Conservation (phyloP, 257 asterid genomes). For the Salvia miltiorrhiza region DNA sequence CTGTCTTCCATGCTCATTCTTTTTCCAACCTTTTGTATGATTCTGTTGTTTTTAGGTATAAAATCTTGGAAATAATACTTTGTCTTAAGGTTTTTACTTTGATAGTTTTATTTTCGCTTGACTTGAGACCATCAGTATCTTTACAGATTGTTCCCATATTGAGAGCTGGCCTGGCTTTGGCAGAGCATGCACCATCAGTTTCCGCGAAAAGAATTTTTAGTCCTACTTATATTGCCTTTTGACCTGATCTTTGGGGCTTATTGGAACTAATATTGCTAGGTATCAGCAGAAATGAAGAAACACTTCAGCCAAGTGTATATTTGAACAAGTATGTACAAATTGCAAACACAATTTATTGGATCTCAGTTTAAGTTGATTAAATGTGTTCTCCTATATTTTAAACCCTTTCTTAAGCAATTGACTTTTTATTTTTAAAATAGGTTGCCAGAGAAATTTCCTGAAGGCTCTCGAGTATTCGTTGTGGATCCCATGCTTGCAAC, state of each 20-base stretch:
- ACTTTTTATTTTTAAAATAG: constrained; percentile 33
- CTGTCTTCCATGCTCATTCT: not conserved
- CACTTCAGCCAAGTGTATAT: constrained; percentile 84
- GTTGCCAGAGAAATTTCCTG: constrained; percentile 86
- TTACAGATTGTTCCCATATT: constrained; percentile 87
- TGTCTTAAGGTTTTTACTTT: too few relatives aligned
- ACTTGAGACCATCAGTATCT: constrained; percentile 13
- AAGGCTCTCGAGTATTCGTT: constrained; percentile 75
- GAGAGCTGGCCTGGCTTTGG: constrained; percentile 99
- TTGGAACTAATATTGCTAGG: constrained; percentile 43
- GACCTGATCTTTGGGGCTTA: not conserved
- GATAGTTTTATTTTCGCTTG: not conserved
- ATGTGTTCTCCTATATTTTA: not conserved
- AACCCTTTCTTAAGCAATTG: not conserved
- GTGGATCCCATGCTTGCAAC: too few relatives aligned
- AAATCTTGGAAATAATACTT: too few relatives aligned
- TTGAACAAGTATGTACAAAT: constrained; percentile 78
- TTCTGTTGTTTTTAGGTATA: too few relatives aligned
- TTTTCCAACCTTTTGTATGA: not conserved
- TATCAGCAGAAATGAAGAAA: constrained; percentile 79
- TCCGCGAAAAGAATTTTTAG: constrained; percentile 59
- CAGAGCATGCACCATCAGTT: constrained; percentile 86
- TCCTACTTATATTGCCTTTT: constrained; percentile 5
- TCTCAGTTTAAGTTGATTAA: not conserved
- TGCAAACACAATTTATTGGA: constrained; percentile 5